These are phyloP conservation scores for Monosporascus sp. DNA, from an alignment of 2,329 filamentous ascomycete species.

Conservation along the genomic window DNA sequence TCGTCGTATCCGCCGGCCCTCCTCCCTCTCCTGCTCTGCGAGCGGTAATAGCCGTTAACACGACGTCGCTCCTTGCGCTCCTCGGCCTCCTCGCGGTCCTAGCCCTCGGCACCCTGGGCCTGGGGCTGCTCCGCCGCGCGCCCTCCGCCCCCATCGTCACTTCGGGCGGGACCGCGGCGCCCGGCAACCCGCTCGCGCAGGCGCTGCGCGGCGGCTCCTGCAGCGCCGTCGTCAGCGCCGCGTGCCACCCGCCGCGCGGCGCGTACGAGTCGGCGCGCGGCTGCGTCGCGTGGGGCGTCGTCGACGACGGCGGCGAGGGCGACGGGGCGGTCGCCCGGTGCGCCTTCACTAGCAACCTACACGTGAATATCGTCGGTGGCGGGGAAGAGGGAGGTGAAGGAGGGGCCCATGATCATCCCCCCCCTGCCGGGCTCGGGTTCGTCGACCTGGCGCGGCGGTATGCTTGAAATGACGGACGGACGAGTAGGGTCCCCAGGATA, in stretches of 20 bases:
- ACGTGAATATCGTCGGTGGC: constrained; percentile 22
- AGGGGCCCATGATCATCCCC: not conserved
- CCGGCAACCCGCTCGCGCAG: constrained; percentile 46
- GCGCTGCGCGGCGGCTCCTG: constrained; percentile 42
- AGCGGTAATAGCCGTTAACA: constrained; percentile 32
- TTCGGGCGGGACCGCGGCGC: constrained; percentile 20
- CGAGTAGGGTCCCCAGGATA: no score
- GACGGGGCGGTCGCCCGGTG: constrained; percentile 34
- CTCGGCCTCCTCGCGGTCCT: constrained; percentile 36
- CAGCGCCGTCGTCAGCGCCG: constrained; percentile 46
- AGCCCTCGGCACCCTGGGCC: constrained; percentile 26
- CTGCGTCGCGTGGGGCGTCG: constrained; percentile 41
- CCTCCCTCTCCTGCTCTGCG: no score
- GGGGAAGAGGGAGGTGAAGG: constrained; percentile 24
- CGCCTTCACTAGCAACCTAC: constrained; percentile 34
- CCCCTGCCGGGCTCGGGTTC: not conserved
- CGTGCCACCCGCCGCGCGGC: constrained; percentile 37
- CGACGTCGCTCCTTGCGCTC: constrained; percentile 36
- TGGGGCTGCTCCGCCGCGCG: constrained; percentile 28
- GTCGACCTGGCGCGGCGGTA: not conserved
- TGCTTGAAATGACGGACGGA: not conserved
- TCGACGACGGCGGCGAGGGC: constrained; percentile 31
- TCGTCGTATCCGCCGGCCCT: constrained; percentile 6
- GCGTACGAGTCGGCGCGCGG: constrained; percentile 29
- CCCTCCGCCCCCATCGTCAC: constrained; percentile 30